phyloP scores from a whole-genome alignment of 345 rosid genomes.

The Eutrema japonicum region DNA sequence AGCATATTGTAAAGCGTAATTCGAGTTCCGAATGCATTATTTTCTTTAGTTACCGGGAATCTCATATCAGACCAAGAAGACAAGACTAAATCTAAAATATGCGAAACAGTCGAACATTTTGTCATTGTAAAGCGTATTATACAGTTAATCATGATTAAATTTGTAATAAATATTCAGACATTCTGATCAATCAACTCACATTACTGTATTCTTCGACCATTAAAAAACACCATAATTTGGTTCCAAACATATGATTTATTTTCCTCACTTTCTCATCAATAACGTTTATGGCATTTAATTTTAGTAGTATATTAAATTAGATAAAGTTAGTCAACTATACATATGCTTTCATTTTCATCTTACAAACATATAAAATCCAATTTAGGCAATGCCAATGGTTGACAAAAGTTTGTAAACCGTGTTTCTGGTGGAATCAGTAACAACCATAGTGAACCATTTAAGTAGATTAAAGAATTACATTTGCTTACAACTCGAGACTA shows the following conservation, averaged over 20 bases:
- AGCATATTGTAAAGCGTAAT: too few species aligned
- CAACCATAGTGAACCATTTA: slow-evolving; percentile 1
- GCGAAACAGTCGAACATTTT: too few species aligned
- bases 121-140: too few species aligned
- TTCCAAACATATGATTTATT: neutral
- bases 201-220: neutral
- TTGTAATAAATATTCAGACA: neutral
- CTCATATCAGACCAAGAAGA: too few species aligned
- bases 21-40: too few species aligned
- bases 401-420: slow-evolving; percentile 23
- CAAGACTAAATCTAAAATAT: too few species aligned
- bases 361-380: slow-evolving; percentile 16
- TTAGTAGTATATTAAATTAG: neutral
- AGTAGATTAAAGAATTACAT: neutral
- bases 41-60: too few species aligned
- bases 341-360: slow-evolving; percentile 22
- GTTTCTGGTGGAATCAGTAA: slow-evolving; percentile 33
- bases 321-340: slow-evolving; percentile 1
- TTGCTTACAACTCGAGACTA: slow-evolving; percentile 1
- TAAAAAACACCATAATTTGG: neutral
- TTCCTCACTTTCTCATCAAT: neutral
- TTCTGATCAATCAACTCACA: neutral
- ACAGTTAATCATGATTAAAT: neutral
- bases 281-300: neutral
- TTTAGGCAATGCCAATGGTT: slow-evolving; percentile 12